Evolutionary conservation across 495 filamentous ascomycete species (phyloP), one percentile per base, ranked within the genome.

Genomic region (Trichocladium uniseriatum): DNA sequence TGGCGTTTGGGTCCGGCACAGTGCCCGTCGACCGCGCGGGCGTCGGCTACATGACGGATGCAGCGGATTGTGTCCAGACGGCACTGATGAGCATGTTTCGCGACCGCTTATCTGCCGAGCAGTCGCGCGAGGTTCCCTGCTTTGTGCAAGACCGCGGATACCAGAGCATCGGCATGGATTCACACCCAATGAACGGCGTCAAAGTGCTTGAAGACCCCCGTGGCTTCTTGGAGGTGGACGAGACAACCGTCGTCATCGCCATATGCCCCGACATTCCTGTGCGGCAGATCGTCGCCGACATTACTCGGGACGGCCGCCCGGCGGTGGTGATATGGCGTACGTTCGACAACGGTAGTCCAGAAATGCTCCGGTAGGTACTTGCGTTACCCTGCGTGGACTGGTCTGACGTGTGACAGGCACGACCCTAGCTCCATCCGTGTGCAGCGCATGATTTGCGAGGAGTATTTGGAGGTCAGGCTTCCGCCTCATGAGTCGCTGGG

Each of bases 261-360:
- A 58, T 63, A 35, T 5, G 14, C 2, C 38, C 58, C 0, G 57
- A 65, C 21, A 46, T 59, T 0, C 60, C 64, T 0, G 58, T 69
- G 0, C 57, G 61, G 22, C 49, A 67, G 34, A 57, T 70, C 18
- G 34, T 64, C 5, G 45, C 55, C 10, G 64, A 70, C 13, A 49
- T 67, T 31, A 57, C 57, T 14, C 50, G 61, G 16, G n/a, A n/a
- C n/a, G n/a, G n/a, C n/a, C n/a, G n/a, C n/a, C 66, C 66, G 1
- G 50, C 45, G 0, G 54, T 65, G 0, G 47, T 69, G 5, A 64
- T 70, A 18, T 65, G 62, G 58, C 37, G 18, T 6, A 20, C 3
- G 19, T 6, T 38, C 16, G 4, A 18, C 6, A 14, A 1, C 7
- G 5, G 9, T 11, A 7, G 21, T 9, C 9, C 35, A 19, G 15